phyloP scores from a whole-genome alignment of 495 filamentous ascomycete genomes.

The Lasiosphaeria hispida region DNA sequence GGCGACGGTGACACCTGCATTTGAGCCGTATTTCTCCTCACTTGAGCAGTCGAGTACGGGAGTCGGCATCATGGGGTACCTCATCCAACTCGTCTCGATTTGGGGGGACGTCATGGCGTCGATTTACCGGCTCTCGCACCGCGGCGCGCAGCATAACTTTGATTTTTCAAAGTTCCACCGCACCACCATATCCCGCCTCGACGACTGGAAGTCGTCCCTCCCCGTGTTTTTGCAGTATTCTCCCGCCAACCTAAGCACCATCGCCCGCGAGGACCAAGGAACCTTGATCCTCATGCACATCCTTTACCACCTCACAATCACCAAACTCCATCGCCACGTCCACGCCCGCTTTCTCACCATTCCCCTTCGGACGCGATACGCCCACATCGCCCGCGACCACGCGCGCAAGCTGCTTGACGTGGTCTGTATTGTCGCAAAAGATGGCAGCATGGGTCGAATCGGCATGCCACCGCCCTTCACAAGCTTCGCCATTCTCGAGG shows the following conservation, averaged over 20 bases:
- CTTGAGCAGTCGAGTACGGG: constrained; percentile 13
- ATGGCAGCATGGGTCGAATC: constrained; percentile 6
- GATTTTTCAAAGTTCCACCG: constrained; percentile 52
- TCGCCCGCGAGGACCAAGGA: constrained; percentile 26
- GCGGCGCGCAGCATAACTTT: constrained; percentile 33
- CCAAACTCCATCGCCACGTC: constrained; percentile 62
- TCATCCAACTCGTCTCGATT: constrained; percentile 59
- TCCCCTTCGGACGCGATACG: constrained; percentile 8
- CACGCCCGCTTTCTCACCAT: constrained; percentile 14
- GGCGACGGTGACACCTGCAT: constrained; percentile 53
- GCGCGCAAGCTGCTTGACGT: constrained; percentile 23
- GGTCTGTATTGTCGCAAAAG: constrained; percentile 21
- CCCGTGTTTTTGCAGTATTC: constrained; percentile 46
- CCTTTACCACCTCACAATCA: constrained; percentile 57
- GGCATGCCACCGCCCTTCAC: constrained; percentile 23
- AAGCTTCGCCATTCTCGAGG: constrained; percentile 26
- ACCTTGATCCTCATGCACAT: constrained; percentile 60
- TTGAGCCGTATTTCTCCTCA: constrained; percentile 45
- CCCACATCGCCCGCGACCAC: constrained; percentile 20
- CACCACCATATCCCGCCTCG: constrained; percentile 47
- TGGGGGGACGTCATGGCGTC: constrained; percentile 63
- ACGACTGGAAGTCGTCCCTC: constrained; percentile 49
- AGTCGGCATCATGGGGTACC: constrained; percentile 56
- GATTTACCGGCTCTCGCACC: constrained; percentile 54
- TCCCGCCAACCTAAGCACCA: constrained; percentile 48